Base-by-base conservation (phyloP, 768 basidiomycete genomes). In the Gloeostereum incarnatum region DNA sequence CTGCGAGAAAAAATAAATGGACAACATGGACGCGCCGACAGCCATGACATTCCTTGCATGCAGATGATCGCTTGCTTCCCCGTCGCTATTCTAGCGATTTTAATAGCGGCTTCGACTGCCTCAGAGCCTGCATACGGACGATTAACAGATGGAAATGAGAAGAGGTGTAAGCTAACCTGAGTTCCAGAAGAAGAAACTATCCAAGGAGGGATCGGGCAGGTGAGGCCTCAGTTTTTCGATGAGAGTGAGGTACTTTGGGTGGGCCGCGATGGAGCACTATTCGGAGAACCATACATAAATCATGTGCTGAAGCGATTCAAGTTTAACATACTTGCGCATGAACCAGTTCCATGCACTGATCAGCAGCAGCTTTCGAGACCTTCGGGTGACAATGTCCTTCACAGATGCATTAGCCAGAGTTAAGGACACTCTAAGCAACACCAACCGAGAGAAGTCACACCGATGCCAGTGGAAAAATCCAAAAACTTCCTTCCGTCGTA, bases 171-270 rank as follows among this genome's bases (percentile, higher is more conserved):
- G n/a, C n/a, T n/a, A n/a, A n/a, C n/a, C n/a, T 2, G 91, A 93
- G 65, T 89, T 97, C 85, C 86, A 89, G 61, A 96, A 89, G 73
- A 92, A 96, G 71, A 97, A 97, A 18, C 88, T 88, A 56, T 94
- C 85, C 22, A 98, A 70, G 1, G 90, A 92, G 0, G 79, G 71
- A 60, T 93, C 64, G 2, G 93, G 93, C 91, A 98, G 92, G 42
- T 84, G 62, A 0, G 91, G 87, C 9, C 94, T 61, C 5, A 97
- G 71, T 39, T 73, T 73, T 56, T 94, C 75, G 51, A 97, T 83
- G 49, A 97, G 83, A 35, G 78, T 69, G 14, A 96, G 71, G 59
- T 94, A 91, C 0, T 91, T 88, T 45, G 72, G 76, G 49, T 88
- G 80, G 66, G 88, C 84, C 4, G 81, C 84, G 50, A 96, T 89